phyloP scores from a whole-genome alignment of 805 yeast genomes.

The Nakazawaea molendinolei region DNA sequence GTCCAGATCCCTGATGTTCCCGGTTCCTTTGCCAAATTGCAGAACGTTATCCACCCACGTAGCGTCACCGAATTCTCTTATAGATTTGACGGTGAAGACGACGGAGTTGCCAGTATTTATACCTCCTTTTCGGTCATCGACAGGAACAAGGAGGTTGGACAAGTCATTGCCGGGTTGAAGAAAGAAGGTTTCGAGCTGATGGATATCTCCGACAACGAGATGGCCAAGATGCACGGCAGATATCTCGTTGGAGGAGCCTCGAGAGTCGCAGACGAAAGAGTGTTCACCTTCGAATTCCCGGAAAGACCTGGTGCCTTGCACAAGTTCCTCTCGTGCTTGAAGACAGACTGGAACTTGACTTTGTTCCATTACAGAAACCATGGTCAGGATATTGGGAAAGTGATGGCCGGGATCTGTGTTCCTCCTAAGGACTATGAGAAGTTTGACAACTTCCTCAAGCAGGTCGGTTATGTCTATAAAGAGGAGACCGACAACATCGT shows the following conservation, averaged over 20 bases:
- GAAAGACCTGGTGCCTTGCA: constrained; percentile 94
- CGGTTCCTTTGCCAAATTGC: constrained; percentile 80
- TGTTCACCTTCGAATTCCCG: constrained; percentile 88
- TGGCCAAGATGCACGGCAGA: constrained; percentile 95
- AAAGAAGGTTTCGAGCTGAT: constrained; percentile 64
- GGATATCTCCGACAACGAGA: constrained; percentile 86
- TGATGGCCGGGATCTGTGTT: constrained; percentile 82
- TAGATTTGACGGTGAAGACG: constrained; percentile 49
- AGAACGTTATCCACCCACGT: constrained; percentile 76
- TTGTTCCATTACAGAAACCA: constrained; percentile 95
- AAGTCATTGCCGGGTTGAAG: constrained; percentile 52
- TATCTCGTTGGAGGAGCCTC: constrained; percentile 93
- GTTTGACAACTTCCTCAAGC: constrained; percentile 61
- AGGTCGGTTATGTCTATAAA: constrained; percentile 65
- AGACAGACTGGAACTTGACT: constrained; percentile 84
- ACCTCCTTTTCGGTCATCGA: constrained; percentile 82
- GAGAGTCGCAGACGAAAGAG: constrained; percentile 62
- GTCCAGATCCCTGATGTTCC: constrained; percentile 90
- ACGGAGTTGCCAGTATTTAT: constrained; percentile 65
- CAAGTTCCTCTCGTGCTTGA: constrained; percentile 65
- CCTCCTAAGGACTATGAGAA: constrained; percentile 63
- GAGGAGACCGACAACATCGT: constrained; percentile 86
- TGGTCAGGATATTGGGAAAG: constrained; percentile 92
- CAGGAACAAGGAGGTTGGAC: constrained; percentile 64
- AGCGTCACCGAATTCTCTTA: constrained; percentile 92